These are phyloP conservation scores for Cryptococcus floricola DNA, from an alignment of 1,284 basidiomycete species.

Conservation along the genomic window DNA sequence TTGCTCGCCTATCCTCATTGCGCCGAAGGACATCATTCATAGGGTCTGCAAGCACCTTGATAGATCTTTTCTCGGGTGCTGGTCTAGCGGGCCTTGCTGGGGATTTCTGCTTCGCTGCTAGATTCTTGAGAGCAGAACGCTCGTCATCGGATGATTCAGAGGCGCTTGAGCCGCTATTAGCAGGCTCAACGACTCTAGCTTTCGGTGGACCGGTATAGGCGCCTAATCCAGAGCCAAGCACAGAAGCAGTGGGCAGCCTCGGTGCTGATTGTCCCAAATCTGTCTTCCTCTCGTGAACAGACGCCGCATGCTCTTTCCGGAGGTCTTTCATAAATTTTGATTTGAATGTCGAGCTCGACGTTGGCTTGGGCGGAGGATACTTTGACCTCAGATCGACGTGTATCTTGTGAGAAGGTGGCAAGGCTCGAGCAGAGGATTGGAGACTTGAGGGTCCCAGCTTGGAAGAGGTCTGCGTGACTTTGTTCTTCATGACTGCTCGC, in stretches of 20 bases:
- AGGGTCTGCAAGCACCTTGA: constrained; percentile 59
- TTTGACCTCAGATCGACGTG: constrained; percentile 38
- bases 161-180: constrained; percentile 42
- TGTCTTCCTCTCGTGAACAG: constrained; percentile 10
- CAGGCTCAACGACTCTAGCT: constrained; percentile 15
- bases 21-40: constrained; percentile 47
- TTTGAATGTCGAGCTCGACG: constrained; percentile 23
- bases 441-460: constrained; percentile 9
- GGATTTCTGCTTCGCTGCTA: constrained; percentile 63
- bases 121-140: constrained; percentile 56
- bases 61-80: constrained; percentile 61
- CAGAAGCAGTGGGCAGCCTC: constrained; percentile 29
- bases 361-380: constrained; percentile 17
- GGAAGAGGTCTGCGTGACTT: background rate
- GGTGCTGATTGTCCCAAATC: constrained; percentile 21
- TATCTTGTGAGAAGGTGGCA: constrained; percentile 21
- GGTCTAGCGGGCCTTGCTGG: constrained; percentile 49
- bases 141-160: constrained; percentile 55
- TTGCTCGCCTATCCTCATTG: constrained; percentile 56
- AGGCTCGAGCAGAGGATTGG: constrained; percentile 10
- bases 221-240: constrained; percentile 37
- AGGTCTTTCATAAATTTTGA: constrained; percentile 43
- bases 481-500: constrained; percentile 21
- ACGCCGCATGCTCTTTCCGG: constrained; percentile 27
- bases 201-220: constrained; percentile 29